phyloP scores from a whole-genome alignment of 306 rosid species.

The Prosopis cineraria region DNA sequence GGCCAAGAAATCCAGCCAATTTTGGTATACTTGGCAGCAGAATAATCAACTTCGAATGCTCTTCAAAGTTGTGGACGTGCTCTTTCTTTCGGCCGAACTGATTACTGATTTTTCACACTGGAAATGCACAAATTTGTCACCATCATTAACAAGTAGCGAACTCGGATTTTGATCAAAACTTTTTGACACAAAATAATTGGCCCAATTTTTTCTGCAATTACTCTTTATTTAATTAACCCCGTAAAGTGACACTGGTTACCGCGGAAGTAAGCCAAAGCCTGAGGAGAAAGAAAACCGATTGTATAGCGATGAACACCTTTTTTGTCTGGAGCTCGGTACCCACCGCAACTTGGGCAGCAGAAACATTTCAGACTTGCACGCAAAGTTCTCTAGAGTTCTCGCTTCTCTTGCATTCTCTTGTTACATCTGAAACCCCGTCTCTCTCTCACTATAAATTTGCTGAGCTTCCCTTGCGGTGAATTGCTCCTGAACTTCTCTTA shows the following conservation, averaged over 20 bases:
- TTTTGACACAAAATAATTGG: background rate
- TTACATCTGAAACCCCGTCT: background rate
- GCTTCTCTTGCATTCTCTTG: background rate
- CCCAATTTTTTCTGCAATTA: background rate
- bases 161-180: background rate
- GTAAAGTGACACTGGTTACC: background rate
- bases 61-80: slow-evolving; percentile 41
- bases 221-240: background rate
- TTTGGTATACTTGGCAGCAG: slow-evolving; percentile 29
- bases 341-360: background rate
- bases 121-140: background rate
- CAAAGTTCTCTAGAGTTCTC: slow-evolving; percentile 33
- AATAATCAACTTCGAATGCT: background rate
- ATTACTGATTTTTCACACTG: background rate
- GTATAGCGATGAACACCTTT: slow-evolving; percentile 8
- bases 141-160: background rate
- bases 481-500: background rate
- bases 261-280: background rate
- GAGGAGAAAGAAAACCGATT: background rate
- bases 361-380: slow-evolving; percentile 57
- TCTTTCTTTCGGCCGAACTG: slow-evolving; percentile 9
- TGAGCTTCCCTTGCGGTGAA: slow-evolving; percentile 3
- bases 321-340: slow-evolving; percentile 30
- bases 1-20: no score
- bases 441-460: background rate